These are phyloP conservation scores for Pisolithus microcarpus DNA, from an alignment of 768 basidiomycete genomes.

Conservation along the genomic window DNA sequence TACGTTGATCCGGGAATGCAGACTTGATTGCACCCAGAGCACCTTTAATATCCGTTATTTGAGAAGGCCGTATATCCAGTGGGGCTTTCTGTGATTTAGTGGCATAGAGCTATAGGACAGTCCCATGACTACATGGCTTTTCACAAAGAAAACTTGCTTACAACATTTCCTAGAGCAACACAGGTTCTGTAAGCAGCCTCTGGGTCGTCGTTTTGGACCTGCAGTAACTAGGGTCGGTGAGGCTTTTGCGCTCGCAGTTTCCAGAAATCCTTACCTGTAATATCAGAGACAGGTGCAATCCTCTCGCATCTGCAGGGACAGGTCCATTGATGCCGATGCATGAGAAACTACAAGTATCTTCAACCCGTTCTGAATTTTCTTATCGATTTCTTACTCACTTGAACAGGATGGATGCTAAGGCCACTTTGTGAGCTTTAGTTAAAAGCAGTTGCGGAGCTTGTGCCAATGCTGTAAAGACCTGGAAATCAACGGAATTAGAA, in stretches of 20 bases:
- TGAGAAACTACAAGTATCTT: conserved; percentile 45
- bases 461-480: conserved; percentile 53
- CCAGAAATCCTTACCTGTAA: conserved; percentile 34
- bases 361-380: not conserved
- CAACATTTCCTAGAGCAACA: conserved; percentile 70
- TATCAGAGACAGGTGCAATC: conserved; percentile 39
- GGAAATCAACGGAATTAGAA: conserved; percentile 5
- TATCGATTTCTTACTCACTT: conserved; percentile 54
- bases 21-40: conserved; percentile 34
- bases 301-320: conserved; percentile 33
- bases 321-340: conserved; percentile 45
- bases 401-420: conserved; percentile 75
- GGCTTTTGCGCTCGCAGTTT: not conserved
- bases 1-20: conserved; percentile 52
- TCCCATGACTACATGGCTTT: conserved; percentile 4
- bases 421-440: conserved; percentile 66
- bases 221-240: conserved; percentile 15
- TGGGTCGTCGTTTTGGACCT: conserved; percentile 47
- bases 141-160: conserved; percentile 26
- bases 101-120: conserved; percentile 38
- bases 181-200: conserved; percentile 66
- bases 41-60: conserved; percentile 35
- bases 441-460: conserved; percentile 47
- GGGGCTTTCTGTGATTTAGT: conserved; percentile 32
- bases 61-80: conserved; percentile 29